Evolutionary conservation across 2,329 filamentous ascomycete genomes (phyloP), one percentile per base, ranked within the genome.

Genomic region (Neurospora sp.): DNA sequence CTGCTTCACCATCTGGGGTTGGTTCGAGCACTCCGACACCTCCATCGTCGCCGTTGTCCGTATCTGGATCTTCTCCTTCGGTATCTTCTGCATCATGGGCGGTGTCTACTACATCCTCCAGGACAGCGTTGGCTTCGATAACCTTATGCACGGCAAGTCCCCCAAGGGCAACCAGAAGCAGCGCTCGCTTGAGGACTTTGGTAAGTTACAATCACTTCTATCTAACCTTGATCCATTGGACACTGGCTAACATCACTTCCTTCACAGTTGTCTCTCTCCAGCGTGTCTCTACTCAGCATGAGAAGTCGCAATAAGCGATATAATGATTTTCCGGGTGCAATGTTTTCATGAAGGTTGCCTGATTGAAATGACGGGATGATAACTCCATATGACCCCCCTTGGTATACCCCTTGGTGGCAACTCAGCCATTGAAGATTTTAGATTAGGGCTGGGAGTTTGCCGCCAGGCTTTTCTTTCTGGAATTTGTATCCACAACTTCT

Each of bases 11-110:
- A 83, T 95, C 78, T 96, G 93, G 79, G 93, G 93, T 80, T 95
- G 88, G 86, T 96, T 96, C 82, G 86, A 90, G 73, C 84, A 87
- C 67, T 81, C 88, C 73, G 83, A 88, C 74, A 95, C 92, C 72
- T 91, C 87, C 77, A 93, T 95, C 73, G 91, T 96, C 73, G 90
- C 92, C 67, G 91, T 97, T 69, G 90, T 96, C 78, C 91, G 93
- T 86, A 87, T 96, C 79, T 97, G 93, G 92, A 89, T 96, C 77
- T 96, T 94, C 85, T 94, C 93, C 17, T 93, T 96, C 79, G 93
- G 93, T 79, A 86, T 96, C 78, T 96, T 96, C 85, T 73, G 90
- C 79, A 86, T 93, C 78, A 89, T 95, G 87, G 91, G 89, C 77
- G 89, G 84, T 79, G 79, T 86, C 72, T 92, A 92, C 83, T 94